Base-by-base conservation (phyloP, 1,139 yeast genomes). In the Kodamaea derodonti region DNA sequence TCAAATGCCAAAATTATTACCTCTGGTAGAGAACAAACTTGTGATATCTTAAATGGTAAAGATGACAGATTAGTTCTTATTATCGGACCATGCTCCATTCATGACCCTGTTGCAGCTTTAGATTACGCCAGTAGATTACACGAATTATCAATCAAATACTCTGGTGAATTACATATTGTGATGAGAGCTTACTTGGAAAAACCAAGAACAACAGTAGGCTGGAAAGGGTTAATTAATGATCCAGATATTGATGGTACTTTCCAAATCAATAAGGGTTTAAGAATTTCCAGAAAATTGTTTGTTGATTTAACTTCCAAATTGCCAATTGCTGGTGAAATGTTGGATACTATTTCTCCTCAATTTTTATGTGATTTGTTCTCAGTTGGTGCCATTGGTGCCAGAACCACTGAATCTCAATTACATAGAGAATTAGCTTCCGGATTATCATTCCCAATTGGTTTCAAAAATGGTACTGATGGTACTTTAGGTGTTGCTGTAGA, bases 141-240 rank as follows among this genome's bases (percentile, higher is more conserved):
- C 36, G 66, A 69, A 35, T 63, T 84, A 28, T 65, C 84, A 26
- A 78, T 80, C 32, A 73, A 79, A 52, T 69, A 84, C 47, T 72
- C 82, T 48, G 78, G 76, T 32, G 97, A 90, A 50, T 74, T 92
- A 37, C 77, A 79, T 45, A 81, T 92, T 41, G 84, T 92, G 42
- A 92, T 92, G 98, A 81, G 98, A 69, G 97, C 97, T 3, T 92
- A 92, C 69, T 74, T 92, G 54, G 98, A 92, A 64, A 92, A 92
- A 65, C 98, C 98, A 46, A 80, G 98, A 68, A 92, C 98, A 35
- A 92, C 97, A 16, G 97, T 92, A 35, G 98, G 98, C 42, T 92
- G 98, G 98, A 92, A 92, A 65, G 98, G 97, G 46, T 73, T 92
- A 51, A 90, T 92, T 54, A 92, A 92, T 60, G 98, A 92, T 62